Evolutionary conservation across 805 yeast species (phyloP).

Genomic region (Wickerhamomyces chambardii): DNA sequence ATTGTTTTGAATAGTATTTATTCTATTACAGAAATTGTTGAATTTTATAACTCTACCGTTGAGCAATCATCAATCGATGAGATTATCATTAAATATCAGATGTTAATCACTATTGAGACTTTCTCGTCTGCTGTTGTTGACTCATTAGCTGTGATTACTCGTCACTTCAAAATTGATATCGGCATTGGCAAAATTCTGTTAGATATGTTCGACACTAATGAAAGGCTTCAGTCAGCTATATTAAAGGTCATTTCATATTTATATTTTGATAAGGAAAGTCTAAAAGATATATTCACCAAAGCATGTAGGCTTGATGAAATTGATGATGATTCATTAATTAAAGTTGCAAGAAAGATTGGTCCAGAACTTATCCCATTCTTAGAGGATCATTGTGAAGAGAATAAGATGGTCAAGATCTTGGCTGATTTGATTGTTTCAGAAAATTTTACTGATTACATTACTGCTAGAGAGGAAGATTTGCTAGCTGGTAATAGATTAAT

Average conservation of each 20-base stretch:
- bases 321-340: slow-evolving; percentile 17
- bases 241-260: slow-evolving; percentile 14
- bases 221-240: slow-evolving; percentile 12
- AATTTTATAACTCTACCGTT: slow-evolving; percentile 6
- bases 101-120: slow-evolving; percentile 4
- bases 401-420: slow-evolving; percentile 14
- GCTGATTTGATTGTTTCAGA: slow-evolving; percentile 16
- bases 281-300: slow-evolving; percentile 11
- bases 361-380: slow-evolving; percentile 15
- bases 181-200: slow-evolving; percentile 11
- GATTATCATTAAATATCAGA: slow-evolving; percentile 7
- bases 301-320: slow-evolving; percentile 15
- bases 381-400: slow-evolving; percentile 9
- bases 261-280: slow-evolving; percentile 7
- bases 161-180: slow-evolving; percentile 8
- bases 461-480: slow-evolving; percentile 11
- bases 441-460: slow-evolving; percentile 12
- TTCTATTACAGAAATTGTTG: slow-evolving; percentile 16
- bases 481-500: slow-evolving; percentile 11
- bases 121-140: slow-evolving; percentile 12
- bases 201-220: slow-evolving; percentile 6
- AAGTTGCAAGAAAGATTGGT: slow-evolving; percentile 16
- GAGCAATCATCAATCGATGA: slow-evolving; percentile 4
- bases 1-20: slow-evolving; percentile 21
- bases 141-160: slow-evolving; percentile 11